Evolutionary conservation across 768 basidiomycete genomes (phyloP).

Genomic region (Favolaschia claudopus): DNA sequence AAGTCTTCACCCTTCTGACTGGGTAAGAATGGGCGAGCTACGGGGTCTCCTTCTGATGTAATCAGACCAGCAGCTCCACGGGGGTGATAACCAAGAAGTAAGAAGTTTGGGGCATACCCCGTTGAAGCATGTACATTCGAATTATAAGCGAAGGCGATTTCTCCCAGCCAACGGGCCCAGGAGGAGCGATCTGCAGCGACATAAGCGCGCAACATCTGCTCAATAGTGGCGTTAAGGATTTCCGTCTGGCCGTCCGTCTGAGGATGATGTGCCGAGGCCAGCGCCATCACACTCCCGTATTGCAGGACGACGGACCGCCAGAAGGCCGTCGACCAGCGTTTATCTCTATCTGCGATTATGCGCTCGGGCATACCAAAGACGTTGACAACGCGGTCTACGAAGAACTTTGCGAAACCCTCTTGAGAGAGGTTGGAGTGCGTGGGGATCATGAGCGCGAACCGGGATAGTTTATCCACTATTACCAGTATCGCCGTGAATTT

Average conservation of each 20-base stretch:
- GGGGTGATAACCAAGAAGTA: conserved; percentile 39
- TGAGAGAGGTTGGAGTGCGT: conserved; percentile 9
- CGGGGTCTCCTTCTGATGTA: not conserved
- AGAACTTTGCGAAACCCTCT: conserved; percentile 12
- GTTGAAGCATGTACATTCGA: conserved; percentile 35
- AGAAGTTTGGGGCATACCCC: conserved; percentile 31
- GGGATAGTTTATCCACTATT: conserved; percentile 41
- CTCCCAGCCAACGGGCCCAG: conserved; percentile 36
- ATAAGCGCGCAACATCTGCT: conserved; percentile 39
- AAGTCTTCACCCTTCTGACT: conserved; percentile 20
- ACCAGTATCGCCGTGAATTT: conserved; percentile 30
- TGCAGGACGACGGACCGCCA: conserved; percentile 18
- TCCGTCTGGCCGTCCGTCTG: conserved; percentile 48
- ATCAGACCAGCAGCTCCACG: conserved; percentile 5
- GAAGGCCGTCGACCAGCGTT: conserved; percentile 22
- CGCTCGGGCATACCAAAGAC: conserved; percentile 7
- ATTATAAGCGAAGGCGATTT: conserved; percentile 41
- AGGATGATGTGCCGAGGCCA: conserved; percentile 44
- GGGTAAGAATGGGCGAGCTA: conserved; percentile 6
- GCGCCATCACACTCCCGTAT: conserved; percentile 1
- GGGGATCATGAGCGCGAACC: conserved; percentile 44
- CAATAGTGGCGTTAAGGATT: conserved; percentile 36
- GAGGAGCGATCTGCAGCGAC: conserved; percentile 29
- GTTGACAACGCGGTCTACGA: conserved; percentile 11
- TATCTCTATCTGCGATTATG: conserved; percentile 19